Conservation (phyloP, 192 early-diverging fungal genomes). For the Linnemannia schmuckeri region DNA sequence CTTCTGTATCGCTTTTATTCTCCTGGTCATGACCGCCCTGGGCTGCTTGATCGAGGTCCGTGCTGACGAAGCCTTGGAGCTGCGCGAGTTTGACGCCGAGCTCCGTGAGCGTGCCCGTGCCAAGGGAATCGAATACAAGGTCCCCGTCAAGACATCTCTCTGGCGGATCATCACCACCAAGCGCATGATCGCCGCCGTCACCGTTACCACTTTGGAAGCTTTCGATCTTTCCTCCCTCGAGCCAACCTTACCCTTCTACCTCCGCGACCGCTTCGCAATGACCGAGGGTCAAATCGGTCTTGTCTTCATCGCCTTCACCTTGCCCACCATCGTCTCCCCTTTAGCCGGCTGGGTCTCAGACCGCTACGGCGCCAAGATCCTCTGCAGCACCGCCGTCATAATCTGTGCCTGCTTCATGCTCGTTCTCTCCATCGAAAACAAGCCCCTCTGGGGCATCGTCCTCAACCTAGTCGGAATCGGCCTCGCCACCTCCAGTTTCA, state of each 20-base stretch:
- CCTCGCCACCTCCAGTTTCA: constrained; percentile 43
- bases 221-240: constrained; percentile 59
- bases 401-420: constrained; percentile 56
- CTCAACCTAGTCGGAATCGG: constrained; percentile 42
- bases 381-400: constrained; percentile 60
- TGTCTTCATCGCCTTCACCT: constrained; percentile 79
- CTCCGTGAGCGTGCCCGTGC: constrained; percentile 32
- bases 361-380: constrained; percentile 61
- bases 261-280: constrained; percentile 58
- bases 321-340: constrained; percentile 76
- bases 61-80: constrained; percentile 31
- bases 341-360: constrained; percentile 72
- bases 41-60: constrained; percentile 70
- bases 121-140: constrained; percentile 7
- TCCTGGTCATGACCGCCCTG: constrained; percentile 68
- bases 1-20: constrained; percentile 72
- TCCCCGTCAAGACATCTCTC: constrained; percentile 41
- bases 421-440: constrained; percentile 47
- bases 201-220: constrained; percentile 31
- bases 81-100: constrained; percentile 33
- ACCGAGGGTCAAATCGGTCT: constrained; percentile 65
- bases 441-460: constrained; percentile 49
- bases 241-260: constrained; percentile 68
- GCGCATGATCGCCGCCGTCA: constrained; percentile 53
- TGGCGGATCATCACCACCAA: constrained; percentile 58